Conservation (phyloP, 805 yeast genomes). For the Limtongozyma cylindracea region DNA sequence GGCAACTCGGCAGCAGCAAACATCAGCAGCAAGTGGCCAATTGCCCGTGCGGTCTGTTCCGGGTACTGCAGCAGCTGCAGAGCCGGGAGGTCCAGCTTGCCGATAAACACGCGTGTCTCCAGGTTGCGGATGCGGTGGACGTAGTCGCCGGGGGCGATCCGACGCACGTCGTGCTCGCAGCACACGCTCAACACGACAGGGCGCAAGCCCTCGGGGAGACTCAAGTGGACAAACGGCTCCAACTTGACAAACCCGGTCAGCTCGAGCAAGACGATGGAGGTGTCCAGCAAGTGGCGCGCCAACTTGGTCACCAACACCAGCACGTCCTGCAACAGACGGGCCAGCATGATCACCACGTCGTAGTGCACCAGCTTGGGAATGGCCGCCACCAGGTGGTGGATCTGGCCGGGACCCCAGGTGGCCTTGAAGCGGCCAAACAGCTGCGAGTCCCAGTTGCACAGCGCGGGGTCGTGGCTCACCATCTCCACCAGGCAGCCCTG, state of each 20-base stretch:
- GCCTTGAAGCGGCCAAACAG: constrained; percentile 1
- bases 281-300: constrained; percentile 5
- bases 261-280: constrained; percentile 36
- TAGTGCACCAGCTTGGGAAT: constrained; percentile 4
- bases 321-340: constrained; percentile 13
- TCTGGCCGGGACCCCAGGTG: constrained; percentile 1
- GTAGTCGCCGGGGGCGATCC: constrained; percentile 6
- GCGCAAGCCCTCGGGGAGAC: constrained; percentile 8
- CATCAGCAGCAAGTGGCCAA: constrained; percentile 8
- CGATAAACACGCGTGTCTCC: constrained; percentile 19
- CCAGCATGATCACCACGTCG: constrained; percentile 11
- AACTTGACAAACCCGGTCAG: constrained; percentile 47
- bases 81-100: neutral
- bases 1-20: too few relatives aligned
- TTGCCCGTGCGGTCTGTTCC: constrained; percentile 1
- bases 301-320: constrained; percentile 7
- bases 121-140: constrained; percentile 7
- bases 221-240: constrained; percentile 38
- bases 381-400: constrained; percentile 3
- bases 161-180: constrained; percentile 33
- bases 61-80: constrained; percentile 1
- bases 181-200: constrained; percentile 24
- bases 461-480: neutral
- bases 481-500: neutral
- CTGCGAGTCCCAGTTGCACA: constrained; percentile 4